Evolutionary conservation across 768 basidiomycete species (phyloP).

Genomic region (Mrakia frigida): DNA sequence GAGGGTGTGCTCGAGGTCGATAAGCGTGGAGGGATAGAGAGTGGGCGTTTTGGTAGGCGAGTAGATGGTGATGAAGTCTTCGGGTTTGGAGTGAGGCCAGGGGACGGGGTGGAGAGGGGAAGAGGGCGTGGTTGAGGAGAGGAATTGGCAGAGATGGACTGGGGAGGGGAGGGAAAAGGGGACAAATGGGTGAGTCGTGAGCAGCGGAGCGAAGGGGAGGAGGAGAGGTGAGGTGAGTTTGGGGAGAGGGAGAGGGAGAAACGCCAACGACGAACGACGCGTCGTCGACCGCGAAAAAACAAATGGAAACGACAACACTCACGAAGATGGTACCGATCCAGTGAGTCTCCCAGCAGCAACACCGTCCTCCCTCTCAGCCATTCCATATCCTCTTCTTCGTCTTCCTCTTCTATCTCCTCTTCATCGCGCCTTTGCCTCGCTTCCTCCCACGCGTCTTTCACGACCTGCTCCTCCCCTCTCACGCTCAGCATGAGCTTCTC

Average conservation of each 20-base stretch:
- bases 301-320: background rate
- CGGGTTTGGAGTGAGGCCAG: slow-evolving; percentile 23
- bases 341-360: slow-evolving; percentile 14
- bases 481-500: slow-evolving; percentile 25
- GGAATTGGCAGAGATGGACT: slow-evolving; percentile 29
- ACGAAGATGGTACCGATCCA: slow-evolving; percentile 27
- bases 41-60: background rate
- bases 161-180: background rate
- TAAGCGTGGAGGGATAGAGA: slow-evolving; percentile 1
- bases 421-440: background rate
- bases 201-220: background rate
- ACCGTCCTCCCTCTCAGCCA: slow-evolving; percentile 26
- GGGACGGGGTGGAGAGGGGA: slow-evolving; percentile 18
- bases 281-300: background rate
- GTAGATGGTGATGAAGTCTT: slow-evolving; percentile 24
- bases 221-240: too few species aligned
- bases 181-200: background rate
- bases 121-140: slow-evolving; percentile 9
- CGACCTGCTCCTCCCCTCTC: slow-evolving; percentile 11
- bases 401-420: background rate
- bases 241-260: background rate
- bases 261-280: background rate
- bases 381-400: background rate
- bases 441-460: slow-evolving; percentile 5
- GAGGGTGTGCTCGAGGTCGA: slow-evolving; percentile 20